These are phyloP conservation scores for Primulina huaijiensis DNA, from an alignment of 257 asterid genomes.

Conservation along the genomic window DNA sequence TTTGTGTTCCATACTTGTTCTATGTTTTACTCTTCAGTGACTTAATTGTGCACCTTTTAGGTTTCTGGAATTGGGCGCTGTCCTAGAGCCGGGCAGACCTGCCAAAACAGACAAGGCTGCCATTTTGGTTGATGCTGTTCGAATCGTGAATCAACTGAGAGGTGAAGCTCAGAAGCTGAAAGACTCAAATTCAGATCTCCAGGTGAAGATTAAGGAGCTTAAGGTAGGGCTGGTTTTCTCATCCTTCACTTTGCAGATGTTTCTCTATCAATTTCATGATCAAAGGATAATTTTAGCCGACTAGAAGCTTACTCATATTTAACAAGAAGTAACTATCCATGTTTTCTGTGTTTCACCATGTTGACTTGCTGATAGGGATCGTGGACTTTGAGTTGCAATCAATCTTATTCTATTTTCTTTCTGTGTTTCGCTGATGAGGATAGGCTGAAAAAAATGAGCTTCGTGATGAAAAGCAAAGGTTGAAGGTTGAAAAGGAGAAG, in stretches of 20 bases:
- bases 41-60: conserved; percentile 27
- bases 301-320: not conserved
- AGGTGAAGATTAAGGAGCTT: conserved; percentile 67
- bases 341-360: not conserved
- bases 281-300: not conserved
- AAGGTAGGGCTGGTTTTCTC: conserved; percentile 40
- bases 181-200: conserved; percentile 54
- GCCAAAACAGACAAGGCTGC: conserved; percentile 72
- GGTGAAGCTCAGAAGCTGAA: conserved; percentile 69
- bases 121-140: conserved; percentile 65
- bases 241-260: not conserved
- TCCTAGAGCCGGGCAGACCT: conserved; percentile 77
- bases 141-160: conserved; percentile 58
- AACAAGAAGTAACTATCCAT: not conserved
- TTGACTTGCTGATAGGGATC: not conserved
- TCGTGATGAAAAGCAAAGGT: conserved; percentile 75
- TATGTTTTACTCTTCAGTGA: conserved; percentile 11
- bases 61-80: conserved; percentile 66
- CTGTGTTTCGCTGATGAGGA: not conserved
- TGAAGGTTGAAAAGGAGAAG: conserved; percentile 72
- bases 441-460: conserved; percentile 74
- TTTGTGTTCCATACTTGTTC: conserved; percentile 4
- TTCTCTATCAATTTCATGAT: not conserved
- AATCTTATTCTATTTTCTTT: not conserved
- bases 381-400: not conserved